Evolutionary conservation across 2,329 filamentous ascomycete genomes (phyloP), one percentile per base, ranked within the genome.

Genomic region (Teratosphaeria epicoccoides): DNA sequence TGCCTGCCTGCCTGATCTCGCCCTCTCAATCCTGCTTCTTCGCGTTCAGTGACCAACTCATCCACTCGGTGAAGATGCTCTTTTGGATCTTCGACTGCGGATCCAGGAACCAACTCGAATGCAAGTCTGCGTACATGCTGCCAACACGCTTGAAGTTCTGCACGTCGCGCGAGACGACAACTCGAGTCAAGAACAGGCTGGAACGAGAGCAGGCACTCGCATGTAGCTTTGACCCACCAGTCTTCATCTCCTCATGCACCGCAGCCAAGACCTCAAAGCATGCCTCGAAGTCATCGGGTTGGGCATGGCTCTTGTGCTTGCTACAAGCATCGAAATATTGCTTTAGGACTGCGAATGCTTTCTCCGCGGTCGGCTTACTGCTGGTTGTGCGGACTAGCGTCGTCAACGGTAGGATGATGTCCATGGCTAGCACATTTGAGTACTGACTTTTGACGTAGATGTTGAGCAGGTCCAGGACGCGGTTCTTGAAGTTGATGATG

Each of bases 401-500:
- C n/a, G 95, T 74, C 0, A 96, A 75, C 0, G 91, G 89, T 6
- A 90, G 67, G 5, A 96, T 72, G 7, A 93, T 70, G 33, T 81
- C 75, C 43, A 93, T 79, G 0, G 83, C 80, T 1, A 90, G 72
- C 1, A 78, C 70, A 60, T 82, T 85, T 22, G 77, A 76, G 51
- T 85, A 80, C 69, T 93, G 84, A 60, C 85, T 84, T 67, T 87
- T 89, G 57, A 93, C 76, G 68, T 88, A 97, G 57, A 93, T 85
- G 54, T 85, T 81, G 10, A 97, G 76, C 1, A 97, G 78, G 64
- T 97, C 93, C 4, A 97, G 79, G 5, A 96, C 85, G 43, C 90
- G 86, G 68, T 88, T 87, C 74, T 98, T 98, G 78, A 98, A 95
- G 70, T 91, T 90, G 62, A 95, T 74, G 64, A 97, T 87, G 20